These are phyloP conservation scores for Plasmodium billcollinsi DNA, from an alignment of 169 alveolate genomes.

Conservation along the genomic window DNA sequence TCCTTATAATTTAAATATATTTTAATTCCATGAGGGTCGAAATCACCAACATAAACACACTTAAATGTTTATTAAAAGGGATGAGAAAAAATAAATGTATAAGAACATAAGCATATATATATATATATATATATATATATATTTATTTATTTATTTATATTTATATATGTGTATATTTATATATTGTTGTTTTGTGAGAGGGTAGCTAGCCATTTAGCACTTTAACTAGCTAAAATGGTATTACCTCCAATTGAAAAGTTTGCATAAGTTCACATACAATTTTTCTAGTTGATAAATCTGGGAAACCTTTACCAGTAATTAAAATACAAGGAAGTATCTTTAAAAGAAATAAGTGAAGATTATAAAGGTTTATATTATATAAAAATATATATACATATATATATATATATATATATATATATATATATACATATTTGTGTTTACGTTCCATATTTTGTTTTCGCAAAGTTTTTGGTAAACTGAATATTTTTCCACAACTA, in stretches of 20 bases:
- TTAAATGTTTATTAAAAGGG: background rate
- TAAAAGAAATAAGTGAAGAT: background rate
- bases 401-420: background rate
- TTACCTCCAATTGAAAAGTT: conserved; percentile 28
- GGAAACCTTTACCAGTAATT: conserved; percentile 82
- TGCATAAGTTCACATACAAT: conserved; percentile 40
- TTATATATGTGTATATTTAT: background rate
- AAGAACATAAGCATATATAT: background rate
- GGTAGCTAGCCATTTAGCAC: background rate
- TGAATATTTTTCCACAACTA: conserved; percentile 81
- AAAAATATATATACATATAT: background rate
- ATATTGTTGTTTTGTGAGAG: background rate
- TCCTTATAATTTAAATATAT: conserved; percentile 74
- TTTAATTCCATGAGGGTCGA: conserved; percentile 82
- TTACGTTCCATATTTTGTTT: conserved; percentile 61
- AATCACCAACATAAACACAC: conserved; percentile 80
- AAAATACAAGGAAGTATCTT: conserved; percentile 78
- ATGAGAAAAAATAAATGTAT: background rate
- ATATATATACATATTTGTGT: background rate
- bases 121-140: background rate
- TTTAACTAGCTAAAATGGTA: background rate
- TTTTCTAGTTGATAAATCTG: conserved; percentile 78
- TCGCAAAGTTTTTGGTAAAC: conserved; percentile 77
- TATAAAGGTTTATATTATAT: background rate
- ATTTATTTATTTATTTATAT: background rate